Evolutionary conservation across 805 yeast genomes (phyloP), one percentile per base, ranked within the genome.

Genomic region (Lachancea meyersii): DNA sequence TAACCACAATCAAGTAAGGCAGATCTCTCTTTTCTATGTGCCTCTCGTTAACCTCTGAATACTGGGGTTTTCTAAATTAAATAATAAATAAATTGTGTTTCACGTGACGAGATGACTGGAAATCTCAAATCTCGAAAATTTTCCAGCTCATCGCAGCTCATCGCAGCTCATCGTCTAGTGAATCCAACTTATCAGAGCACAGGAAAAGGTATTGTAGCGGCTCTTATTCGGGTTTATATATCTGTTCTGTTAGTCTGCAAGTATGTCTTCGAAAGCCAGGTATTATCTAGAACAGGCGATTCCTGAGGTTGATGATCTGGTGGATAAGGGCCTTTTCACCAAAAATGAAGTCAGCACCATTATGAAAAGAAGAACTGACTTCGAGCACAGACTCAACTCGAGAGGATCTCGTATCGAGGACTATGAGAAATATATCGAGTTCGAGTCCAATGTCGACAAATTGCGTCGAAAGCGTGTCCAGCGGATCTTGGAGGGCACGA

Each of bases 291-390:
- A 79, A 54, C 79, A 76, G 68, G 76, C 88, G 4, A 88, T 89
- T 57, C 95, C 96, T 0, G 99, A 93, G 64, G 72, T 93, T 42
- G 91, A 89, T 55, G 98, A 91, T 55, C 74, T 93, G 26, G 79
- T 82, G 46, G 76, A 76, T 44, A 82, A 86, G 55, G 88, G 88
- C 3, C 70, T 93, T 4, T 93, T 93, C 62, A 82, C 79, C 32
- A 84, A 84, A 53, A 76, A 76, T 52, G 98, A 93, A 64, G 79
- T 88, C 50, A 79, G 82, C 31, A 73, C 75, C 69, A 82, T 93
- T 41, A 86, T 91, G 87, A 81, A 93, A 66, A 77, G 88, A 58
- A 76, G 98, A 67, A 91, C 97, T 0, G 97, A 89, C 64, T 93
- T 88, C 55, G 99, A 93, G 65, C 96, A 93, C 61, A 68, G 95